Evolutionary conservation across 495 filamentous ascomycete species (phyloP).

Genomic region (Aspergillus bridgeri): DNA sequence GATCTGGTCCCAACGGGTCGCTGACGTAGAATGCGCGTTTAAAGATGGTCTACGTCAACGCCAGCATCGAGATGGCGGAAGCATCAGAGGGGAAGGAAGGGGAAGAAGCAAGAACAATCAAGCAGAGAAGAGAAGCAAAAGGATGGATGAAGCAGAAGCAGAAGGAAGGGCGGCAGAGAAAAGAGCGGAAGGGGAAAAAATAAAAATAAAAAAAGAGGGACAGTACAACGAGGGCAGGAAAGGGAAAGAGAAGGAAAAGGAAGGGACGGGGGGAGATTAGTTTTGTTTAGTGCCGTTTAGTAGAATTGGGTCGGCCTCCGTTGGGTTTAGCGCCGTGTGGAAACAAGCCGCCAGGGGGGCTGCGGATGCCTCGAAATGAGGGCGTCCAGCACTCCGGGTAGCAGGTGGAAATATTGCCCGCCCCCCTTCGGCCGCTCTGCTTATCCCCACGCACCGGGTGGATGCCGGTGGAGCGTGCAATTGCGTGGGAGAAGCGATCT

Average conservation of each 20-base stretch:
- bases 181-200: conserved; percentile 1
- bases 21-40: conserved; percentile 21
- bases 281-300: not conserved
- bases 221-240: conserved; percentile 21
- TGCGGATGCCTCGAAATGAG: too few species aligned
- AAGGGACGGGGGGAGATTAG: conserved; percentile 23
- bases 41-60: conserved; percentile 27
- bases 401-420: too few species aligned
- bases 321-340: not conserved
- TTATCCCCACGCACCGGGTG: not conserved
- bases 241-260: conserved; percentile 23
- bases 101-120: conserved; percentile 1
- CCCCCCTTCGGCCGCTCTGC: too few species aligned
- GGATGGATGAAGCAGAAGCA: not conserved
- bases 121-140: conserved; percentile 4
- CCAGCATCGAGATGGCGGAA: conserved; percentile 32
- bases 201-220: conserved; percentile 14
- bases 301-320: not conserved
- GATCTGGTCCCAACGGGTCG: conserved; percentile 30
- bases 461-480: not conserved
- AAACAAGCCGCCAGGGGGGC: not conserved
- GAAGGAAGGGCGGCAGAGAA: conserved; percentile 13
- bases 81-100: conserved; percentile 18
- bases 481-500: not conserved
- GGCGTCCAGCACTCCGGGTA: too few species aligned